Evolutionary conservation across 2,329 filamentous ascomycete species (phyloP).

Genomic region (Moelleriella libera): DNA sequence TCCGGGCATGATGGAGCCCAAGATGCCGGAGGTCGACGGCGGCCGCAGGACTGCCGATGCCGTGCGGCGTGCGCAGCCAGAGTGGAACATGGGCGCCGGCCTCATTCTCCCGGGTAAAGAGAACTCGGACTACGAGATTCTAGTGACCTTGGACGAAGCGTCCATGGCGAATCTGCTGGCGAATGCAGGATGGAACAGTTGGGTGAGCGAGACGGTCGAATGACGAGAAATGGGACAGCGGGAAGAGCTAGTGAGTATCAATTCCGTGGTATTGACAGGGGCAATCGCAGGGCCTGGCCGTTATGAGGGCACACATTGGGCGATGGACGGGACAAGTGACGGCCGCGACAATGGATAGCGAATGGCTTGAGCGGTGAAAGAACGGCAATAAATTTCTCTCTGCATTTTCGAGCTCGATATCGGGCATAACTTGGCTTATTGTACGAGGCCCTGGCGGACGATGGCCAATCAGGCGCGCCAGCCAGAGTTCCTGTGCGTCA

Average conservation of each 20-base stretch:
- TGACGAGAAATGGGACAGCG: neutral
- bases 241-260: neutral
- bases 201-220: constrained; percentile 10
- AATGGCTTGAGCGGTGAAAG: too few species aligned
- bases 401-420: too few species aligned
- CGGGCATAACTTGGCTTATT: too few species aligned
- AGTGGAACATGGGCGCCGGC: constrained; percentile 15
- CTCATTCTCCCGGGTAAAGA: constrained; percentile 17
- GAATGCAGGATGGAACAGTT: constrained; percentile 13
- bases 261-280: too few species aligned
- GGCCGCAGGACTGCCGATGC: constrained; percentile 11
- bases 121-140: constrained; percentile 13
- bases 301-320: too few species aligned
- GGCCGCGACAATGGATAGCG: too few species aligned
- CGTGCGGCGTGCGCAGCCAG: constrained; percentile 15
- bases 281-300: too few species aligned
- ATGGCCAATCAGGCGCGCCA: too few species aligned
- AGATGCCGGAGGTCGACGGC: neutral
- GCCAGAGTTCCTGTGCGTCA: too few species aligned
- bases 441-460: too few species aligned
- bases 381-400: too few species aligned
- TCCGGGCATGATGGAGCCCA: constrained; percentile 7
- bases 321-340: too few species aligned
- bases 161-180: constrained; percentile 14
- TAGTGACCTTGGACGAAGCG: constrained; percentile 15